Percentiles rank a stretch among this genome's conserved stretches.
Evolutionary conservation across 2,329 filamentous ascomycete genomes (phyloP).

Genomic region (Neofusicoccum ribis): DNA sequence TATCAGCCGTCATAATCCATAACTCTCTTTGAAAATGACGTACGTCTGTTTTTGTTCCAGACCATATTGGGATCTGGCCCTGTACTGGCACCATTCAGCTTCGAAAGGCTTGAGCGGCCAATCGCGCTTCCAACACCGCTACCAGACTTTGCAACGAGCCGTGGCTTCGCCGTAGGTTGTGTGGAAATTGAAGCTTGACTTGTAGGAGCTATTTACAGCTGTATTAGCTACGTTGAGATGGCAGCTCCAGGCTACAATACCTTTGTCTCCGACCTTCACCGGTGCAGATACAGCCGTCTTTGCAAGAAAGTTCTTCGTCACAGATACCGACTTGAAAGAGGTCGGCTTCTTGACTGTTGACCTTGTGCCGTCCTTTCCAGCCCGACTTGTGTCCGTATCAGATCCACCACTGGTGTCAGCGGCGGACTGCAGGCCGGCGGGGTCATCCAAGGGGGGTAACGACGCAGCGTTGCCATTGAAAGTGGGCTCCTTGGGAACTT

Average conservation of each 20-base stretch:
- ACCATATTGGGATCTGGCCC: conserved; percentile 73
- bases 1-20: not conserved
- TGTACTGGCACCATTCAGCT: conserved; percentile 59
- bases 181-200: conserved; percentile 44
- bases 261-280: conserved; percentile 53
- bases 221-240: not conserved
- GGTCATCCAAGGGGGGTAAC: conserved; percentile 32
- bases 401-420: conserved; percentile 73
- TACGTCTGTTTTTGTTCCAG: conserved; percentile 88
- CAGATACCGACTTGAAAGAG: conserved; percentile 81
- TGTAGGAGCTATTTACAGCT: conserved; percentile 38
- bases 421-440: conserved; percentile 43
- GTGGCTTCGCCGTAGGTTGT: conserved; percentile 61
- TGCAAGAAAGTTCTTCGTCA: conserved; percentile 82
- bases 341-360: conserved; percentile 63
- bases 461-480: conserved; percentile 40
- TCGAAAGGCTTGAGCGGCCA: conserved; percentile 51
- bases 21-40: conserved; percentile 33
- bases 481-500: conserved; percentile 29
- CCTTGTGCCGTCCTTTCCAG: conserved; percentile 59
- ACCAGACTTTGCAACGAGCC: conserved; percentile 74
- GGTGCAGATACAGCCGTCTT: conserved; percentile 63
- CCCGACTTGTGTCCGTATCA: conserved; percentile 71
- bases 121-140: conserved; percentile 59
- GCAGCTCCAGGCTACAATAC: conserved; percentile 29